Evolutionary conservation across 352 stramenopile species (phyloP), one percentile per base, ranked within the genome.

Genomic region (Pythium phragmiticola): DNA sequence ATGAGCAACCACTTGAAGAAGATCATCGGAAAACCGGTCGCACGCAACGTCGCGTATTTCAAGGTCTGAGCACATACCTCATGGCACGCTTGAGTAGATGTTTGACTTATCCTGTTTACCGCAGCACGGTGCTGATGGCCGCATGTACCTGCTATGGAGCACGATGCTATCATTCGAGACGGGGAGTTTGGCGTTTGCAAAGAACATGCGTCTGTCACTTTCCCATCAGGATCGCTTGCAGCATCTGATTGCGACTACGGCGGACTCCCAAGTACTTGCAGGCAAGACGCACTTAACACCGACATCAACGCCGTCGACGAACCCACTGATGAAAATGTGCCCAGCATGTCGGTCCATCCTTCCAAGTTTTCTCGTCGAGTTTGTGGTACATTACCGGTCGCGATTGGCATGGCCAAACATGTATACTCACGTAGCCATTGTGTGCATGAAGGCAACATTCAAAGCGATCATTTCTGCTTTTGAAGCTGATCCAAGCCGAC

Each of bases 101-200:
- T 13, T n/a, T 46, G 13, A 19, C 17, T 19, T 46, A 8, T n/a
- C 8, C 21, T 46, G 39, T 17, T 46, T 46, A 46, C 17, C 13
- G 6, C 36, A 17, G 13, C 46, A 26, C 26, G 82, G 82, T 11
- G 66, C 70, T 13, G 80, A 89, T 36, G 65, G 77, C n/a, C 78
- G 73, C 23, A 75, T 92, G 36, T 92, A 89, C 37, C 60, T 92
- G n/a, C 36, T 90, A 36, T 92, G 80, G 78, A 82, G 75, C 59
- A 72, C 82, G 21, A 82, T 87, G 76, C 52, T 92, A 8, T 87
- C 78, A 1, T 90, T 90, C 41, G 81, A 90, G 48, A 53, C 66
- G 19, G 70, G 57, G 13, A 53, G 46, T 0, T 83, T 74, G 41
- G 68, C 74, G 3, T 78, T 75, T 49, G 78, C 78, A 0, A 88